Base-by-base conservation (phyloP, 148 eudicot species). In the Persicaria maculosa region DNA sequence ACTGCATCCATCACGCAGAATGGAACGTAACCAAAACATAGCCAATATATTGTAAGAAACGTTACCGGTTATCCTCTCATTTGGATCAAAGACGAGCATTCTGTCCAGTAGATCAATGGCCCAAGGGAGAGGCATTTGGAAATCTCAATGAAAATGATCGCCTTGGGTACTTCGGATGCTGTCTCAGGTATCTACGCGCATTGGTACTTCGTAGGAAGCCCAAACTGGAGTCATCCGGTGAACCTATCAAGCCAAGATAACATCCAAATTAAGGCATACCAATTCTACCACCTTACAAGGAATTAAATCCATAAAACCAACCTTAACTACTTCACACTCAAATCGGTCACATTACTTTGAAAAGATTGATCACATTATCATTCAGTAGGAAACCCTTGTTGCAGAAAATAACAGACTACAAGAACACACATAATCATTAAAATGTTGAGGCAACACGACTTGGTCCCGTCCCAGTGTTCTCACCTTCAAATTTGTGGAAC, bases 1-100 rank as follows among this genome's bases (percentile, higher is more conserved):
- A 88, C 91, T 88, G 87, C 76, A 78, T 31, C 40, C 1, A 3
- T 5, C 22, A 74, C 1, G 31, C 4, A 72, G 25, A n/a, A n/a
- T n/a, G n/a, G n/a, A n/a, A n/a, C n/a, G n/a, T n/a, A n/a, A n/a
- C 57, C 57, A 12, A 53, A 53, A 53, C 2, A 16, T 16, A 53
- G 48, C 46, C 48, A 71, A 40, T 12, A 52, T 2, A 4, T n/a
- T n/a, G 45, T 11, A 52, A 3, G 48, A 46, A 50, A 43, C 36
- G 44, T 73, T 74, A 74, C 76, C 76, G 44, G 76, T 74, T 74
- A 74, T 74, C 52, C 76, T 48, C 68, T n/a, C 58, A 44, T 74
- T 74, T 17, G 76, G 76, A 59, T 74, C 76, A 15, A 74, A 59
- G 8, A 74, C 70, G 17, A 74, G 76, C 76, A 74, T 74, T 61